Conservation (phyloP, 345 rosid genomes). For the Hevea brasiliensis region DNA sequence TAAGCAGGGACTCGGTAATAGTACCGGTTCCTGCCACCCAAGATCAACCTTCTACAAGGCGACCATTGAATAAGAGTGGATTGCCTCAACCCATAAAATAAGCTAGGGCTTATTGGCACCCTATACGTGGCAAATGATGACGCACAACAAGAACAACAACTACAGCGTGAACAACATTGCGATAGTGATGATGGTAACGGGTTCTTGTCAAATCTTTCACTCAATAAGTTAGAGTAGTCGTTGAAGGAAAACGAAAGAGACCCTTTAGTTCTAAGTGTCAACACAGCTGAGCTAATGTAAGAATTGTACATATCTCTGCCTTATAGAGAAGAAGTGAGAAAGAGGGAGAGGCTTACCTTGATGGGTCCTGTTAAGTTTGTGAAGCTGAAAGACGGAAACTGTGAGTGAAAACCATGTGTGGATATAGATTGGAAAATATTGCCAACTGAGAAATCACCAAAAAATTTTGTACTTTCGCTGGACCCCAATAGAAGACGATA, state of each 20-base stretch:
- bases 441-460: not conserved
- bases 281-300: slow-evolving; percentile 45
- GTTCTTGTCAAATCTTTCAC: slow-evolving; percentile 48
- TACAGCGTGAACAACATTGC: slow-evolving; percentile 37
- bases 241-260: slow-evolving; percentile 48
- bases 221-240: slow-evolving; percentile 46
- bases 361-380: slow-evolving; percentile 1
- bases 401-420: slow-evolving; percentile 11
- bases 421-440: slow-evolving; percentile 11
- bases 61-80: slow-evolving; percentile 66
- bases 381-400: slow-evolving; percentile 12
- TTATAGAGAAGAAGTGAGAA: not conserved
- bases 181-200: slow-evolving; percentile 24
- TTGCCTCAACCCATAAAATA: slow-evolving; percentile 64
- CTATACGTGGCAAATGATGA: slow-evolving; percentile 35
- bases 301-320: slow-evolving; percentile 42
- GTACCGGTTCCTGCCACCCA: slow-evolving; percentile 34
- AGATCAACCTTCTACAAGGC: slow-evolving; percentile 52
- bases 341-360: slow-evolving; percentile 24
- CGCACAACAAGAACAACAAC: slow-evolving; percentile 37
- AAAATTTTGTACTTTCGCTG: not conserved
- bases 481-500: not conserved
- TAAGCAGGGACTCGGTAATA: slow-evolving; percentile 35
- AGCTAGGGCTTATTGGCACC: slow-evolving; percentile 42
- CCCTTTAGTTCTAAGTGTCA: slow-evolving; percentile 47